Evolutionary conservation across 108 stramenopile genomes (phyloP), one percentile per base, ranked within the genome.

Genomic region (Discostella pseudostelligera): DNA sequence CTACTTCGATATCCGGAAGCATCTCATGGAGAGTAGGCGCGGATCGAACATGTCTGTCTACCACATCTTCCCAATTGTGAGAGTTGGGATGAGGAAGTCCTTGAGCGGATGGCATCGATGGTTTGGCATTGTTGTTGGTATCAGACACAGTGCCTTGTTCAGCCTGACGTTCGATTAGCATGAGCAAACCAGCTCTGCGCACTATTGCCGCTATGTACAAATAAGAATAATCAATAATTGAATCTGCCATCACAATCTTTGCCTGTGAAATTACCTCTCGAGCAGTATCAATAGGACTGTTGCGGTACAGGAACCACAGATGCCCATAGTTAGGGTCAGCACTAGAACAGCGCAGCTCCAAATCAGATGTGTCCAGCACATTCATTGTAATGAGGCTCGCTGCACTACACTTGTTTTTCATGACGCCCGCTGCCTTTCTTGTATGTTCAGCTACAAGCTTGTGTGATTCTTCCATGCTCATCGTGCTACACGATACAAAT

Each of bases 321-420:
- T 84, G 81, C 5, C 98, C 98, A 74, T 99, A 99, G 72, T 99
- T 99, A 5, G 98, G 98, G 63, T 97, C 97, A 6, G 98, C 98
- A 65, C 97, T 97, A 16, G 87, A 84, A 51, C 96, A 97, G 14
- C 82, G 78, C 36, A 90, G 79, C 61, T 89, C 89, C 44, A 96
- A 79, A 26, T 80, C 71, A 7, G 81, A 67, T 19, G 82, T 80
- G 71, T 90, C 87, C 51, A 92, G 56, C 61, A 70, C 68, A 48
- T 76, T 54, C 44, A 22, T 70, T 16, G 58, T 62, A 19, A 54
- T 60, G 39, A 22, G 54, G 28, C 55, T 61, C 39, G 49, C 47
- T 58, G 65, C 39, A 65, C 60, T 56, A 12, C 56, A 57, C 70
- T 68, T 40, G 42, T 56, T 29, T 69, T 79, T 56, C 54, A 67